A percentile compares a stretch with the other conserved stretches of the same genome.
Conservation (phyloP, 2,329 filamentous ascomycete species). For the Blastomyces emzantsi region DNA sequence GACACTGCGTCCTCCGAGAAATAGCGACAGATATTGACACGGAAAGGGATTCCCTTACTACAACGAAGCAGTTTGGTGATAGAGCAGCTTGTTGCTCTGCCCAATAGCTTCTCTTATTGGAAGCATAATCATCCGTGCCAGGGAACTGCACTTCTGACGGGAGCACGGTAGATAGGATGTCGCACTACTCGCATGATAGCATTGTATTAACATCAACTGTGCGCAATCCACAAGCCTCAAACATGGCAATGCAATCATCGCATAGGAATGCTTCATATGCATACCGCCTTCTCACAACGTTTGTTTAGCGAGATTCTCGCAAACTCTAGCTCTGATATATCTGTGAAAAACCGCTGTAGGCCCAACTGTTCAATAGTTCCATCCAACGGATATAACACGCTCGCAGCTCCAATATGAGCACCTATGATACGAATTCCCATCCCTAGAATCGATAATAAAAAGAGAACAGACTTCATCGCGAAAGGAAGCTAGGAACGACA, state of each 20-base stretch:
- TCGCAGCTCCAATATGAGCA: not conserved
- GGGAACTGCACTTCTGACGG: slow-evolving; percentile 11
- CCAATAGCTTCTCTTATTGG: slow-evolving; percentile 10
- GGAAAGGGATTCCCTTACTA: not conserved
- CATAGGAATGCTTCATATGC: not conserved
- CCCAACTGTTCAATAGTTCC: slow-evolving; percentile 7
- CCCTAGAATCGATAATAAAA: not conserved
- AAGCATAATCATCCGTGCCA: not conserved
- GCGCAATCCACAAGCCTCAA: not conserved
- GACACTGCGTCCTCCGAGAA: not conserved
- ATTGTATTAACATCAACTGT: not conserved
- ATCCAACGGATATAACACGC: slow-evolving; percentile 8
- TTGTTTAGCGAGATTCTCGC: not conserved
- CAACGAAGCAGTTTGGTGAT: slow-evolving; percentile 5
- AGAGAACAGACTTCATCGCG: not conserved
- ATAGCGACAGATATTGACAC: not conserved
- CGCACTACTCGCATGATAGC: slow-evolving; percentile 2
- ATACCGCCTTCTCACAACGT: not conserved
- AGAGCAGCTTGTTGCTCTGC: not conserved
- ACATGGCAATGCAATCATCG: not conserved
- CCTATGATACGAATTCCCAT: not conserved
- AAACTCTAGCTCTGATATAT: not conserved
- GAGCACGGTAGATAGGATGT: slow-evolving; percentile 4
- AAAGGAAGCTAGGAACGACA: not conserved
- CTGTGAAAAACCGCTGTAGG: slow-evolving; percentile 3